Percentiles rank a stretch among this genome's conserved stretches.
phyloP scores from a whole-genome alignment of 257 asterid species.

The Nicotiana paniculata region DNA sequence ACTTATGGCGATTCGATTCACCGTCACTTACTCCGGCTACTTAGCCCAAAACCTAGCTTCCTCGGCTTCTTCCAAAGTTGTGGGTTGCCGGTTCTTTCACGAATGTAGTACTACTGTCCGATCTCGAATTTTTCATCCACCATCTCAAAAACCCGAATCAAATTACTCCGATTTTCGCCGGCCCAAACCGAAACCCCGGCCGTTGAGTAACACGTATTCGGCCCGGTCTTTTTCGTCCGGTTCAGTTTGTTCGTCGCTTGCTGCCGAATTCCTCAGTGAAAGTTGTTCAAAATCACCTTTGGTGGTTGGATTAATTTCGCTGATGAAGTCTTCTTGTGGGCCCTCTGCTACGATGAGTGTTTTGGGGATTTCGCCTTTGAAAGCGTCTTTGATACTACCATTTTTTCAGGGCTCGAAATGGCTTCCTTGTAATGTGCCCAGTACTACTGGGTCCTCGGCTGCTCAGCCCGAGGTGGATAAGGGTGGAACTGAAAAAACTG shows the following conservation, averaged over 20 bases:
- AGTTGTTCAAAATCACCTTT: constrained; percentile 35
- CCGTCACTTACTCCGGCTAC: constrained; percentile 72
- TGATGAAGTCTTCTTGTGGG: constrained; percentile 46
- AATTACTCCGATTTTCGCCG: constrained; percentile 29
- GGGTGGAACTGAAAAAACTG: constrained; percentile 40
- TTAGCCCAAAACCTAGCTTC: constrained; percentile 56
- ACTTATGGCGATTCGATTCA: constrained; percentile 78
- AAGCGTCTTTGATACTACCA: constrained; percentile 42
- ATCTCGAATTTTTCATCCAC: constrained; percentile 30
- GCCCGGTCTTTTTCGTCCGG: constrained; percentile 11
- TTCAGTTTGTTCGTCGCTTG: constrained; percentile 39
- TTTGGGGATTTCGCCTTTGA: constrained; percentile 59
- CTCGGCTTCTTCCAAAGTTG: constrained; percentile 37
- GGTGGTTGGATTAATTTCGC: constrained; percentile 44
- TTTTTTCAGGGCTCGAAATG: constrained; percentile 62
- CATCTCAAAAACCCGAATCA: constrained; percentile 34
- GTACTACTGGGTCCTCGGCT: constrained; percentile 4
- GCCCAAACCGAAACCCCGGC: constrained; percentile 15
- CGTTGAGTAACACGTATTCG: background rate
- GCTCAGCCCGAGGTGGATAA: constrained; percentile 44
- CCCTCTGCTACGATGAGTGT: constrained; percentile 20
- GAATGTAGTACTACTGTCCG: constrained; percentile 32
- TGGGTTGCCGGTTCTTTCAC: constrained; percentile 41
- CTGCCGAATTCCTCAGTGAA: constrained; percentile 41
- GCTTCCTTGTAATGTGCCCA: constrained; percentile 65